Evolutionary conservation across 1,284 basidiomycete genomes (phyloP).

Genomic region (Boletus semigastroideus): DNA sequence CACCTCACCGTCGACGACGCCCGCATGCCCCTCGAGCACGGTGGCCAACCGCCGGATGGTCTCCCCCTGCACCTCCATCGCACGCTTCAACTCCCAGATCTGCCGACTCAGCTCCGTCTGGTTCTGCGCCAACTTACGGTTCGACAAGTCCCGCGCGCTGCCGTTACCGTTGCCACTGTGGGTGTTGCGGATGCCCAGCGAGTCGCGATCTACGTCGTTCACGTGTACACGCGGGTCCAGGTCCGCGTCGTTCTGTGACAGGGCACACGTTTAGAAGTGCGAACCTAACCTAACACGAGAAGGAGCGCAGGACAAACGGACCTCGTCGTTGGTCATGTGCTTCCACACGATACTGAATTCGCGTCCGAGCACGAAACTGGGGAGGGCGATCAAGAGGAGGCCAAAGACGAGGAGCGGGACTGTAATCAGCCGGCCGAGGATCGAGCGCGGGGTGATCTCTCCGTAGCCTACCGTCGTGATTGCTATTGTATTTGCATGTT

Average conservation of each 20-base stretch:
- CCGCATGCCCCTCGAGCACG: slow-evolving; percentile 10
- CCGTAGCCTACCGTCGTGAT: slow-evolving; percentile 88
- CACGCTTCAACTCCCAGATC: slow-evolving; percentile 52
- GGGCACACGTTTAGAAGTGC: not conserved
- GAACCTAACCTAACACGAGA: no score
- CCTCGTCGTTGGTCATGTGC: slow-evolving; percentile 59
- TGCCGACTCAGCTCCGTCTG: slow-evolving; percentile 62
- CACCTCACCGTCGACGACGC: not conserved
- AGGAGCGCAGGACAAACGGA: slow-evolving; percentile 26
- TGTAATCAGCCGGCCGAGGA: slow-evolving; percentile 79
- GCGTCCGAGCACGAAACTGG: slow-evolving; percentile 84
- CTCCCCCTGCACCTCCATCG: slow-evolving; percentile 55
- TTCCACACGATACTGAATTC: slow-evolving; percentile 91
- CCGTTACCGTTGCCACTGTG: no score
- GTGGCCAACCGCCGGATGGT: slow-evolving; percentile 38
- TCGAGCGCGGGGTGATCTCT: slow-evolving; percentile 82
- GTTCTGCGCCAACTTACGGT: slow-evolving; percentile 59
- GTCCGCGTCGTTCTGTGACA: slow-evolving; percentile 8
- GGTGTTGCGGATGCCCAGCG: slow-evolving; percentile 15
- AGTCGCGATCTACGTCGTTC: not conserved
- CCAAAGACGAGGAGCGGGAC: slow-evolving; percentile 85
- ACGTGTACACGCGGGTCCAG: not conserved
- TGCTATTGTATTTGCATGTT: slow-evolving; percentile 39
- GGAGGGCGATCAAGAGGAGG: slow-evolving; percentile 81
- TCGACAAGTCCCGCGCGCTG: slow-evolving; percentile 43